These are phyloP conservation scores for Fusarium floridanum DNA, from an alignment of 2,329 filamentous ascomycete genomes.

Conservation along the genomic window DNA sequence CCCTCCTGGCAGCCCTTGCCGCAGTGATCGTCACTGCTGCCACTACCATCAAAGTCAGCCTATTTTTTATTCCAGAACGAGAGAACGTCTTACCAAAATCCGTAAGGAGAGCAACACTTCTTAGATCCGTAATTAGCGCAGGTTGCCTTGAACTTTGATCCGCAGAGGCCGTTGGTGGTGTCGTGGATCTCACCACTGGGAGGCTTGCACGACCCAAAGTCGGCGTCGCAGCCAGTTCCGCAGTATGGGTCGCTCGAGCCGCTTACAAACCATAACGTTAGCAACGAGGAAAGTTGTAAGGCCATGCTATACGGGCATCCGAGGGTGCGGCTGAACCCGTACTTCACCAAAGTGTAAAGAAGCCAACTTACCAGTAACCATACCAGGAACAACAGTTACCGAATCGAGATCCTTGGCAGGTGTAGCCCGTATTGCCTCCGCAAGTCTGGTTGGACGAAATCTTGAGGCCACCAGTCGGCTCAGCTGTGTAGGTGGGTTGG, in stretches of 20 bases:
- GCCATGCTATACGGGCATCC: not conserved
- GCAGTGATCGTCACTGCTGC: constrained; percentile 47
- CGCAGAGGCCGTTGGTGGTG: constrained; percentile 55
- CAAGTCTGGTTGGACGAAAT: constrained; percentile 54
- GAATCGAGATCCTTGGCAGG: constrained; percentile 52
- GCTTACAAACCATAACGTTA: constrained; percentile 41
- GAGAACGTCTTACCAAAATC: constrained; percentile 50
- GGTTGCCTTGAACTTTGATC: constrained; percentile 47
- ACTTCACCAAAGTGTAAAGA: not conserved
- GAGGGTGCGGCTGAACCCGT: constrained; percentile 1
- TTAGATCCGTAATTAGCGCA: constrained; percentile 50
- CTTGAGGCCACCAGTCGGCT: constrained; percentile 35
- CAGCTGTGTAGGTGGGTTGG: constrained; percentile 27
- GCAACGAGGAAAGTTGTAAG: not conserved
- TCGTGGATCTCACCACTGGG: constrained; percentile 39
- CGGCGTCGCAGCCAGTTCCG: constrained; percentile 54
- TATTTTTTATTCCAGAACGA: not conserved
- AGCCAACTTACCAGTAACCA: constrained; percentile 54
- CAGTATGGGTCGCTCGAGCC: constrained; percentile 51
- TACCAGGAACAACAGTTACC: constrained; percentile 58
- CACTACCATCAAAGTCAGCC: constrained; percentile 41
- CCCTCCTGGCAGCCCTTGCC: constrained; percentile 51
- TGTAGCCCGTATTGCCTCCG: constrained; percentile 51
- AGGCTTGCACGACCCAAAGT: constrained; percentile 52
- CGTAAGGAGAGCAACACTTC: constrained; percentile 53